Conservation (phyloP, 345 rosid species). For the Gossypium longicalyx region DNA sequence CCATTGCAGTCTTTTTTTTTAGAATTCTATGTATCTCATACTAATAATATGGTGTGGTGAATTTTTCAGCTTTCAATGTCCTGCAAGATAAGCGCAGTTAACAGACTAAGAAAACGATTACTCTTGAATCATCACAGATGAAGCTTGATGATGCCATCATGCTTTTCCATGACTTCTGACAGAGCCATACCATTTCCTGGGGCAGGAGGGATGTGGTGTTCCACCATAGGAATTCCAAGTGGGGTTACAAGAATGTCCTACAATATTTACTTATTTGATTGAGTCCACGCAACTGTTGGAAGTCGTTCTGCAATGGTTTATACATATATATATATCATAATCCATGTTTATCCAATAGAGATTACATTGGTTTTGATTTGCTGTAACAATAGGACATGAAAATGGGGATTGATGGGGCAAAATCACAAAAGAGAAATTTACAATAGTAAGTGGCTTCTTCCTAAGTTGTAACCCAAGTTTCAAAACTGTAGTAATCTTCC, state of each 20-base stretch:
- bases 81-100: constrained; percentile 33
- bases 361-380: neutral
- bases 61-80: constrained; percentile 44
- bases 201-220: neutral
- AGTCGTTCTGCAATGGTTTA: neutral
- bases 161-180: constrained; percentile 69
- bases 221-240: neutral
- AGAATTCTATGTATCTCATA: neutral
- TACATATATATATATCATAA: neutral
- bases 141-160: constrained; percentile 70
- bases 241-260: neutral
- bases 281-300: neutral
- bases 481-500: neutral
- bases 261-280: neutral
- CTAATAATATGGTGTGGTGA: neutral
- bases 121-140: constrained; percentile 49
- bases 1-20: neutral
- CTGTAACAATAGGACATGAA: neutral
- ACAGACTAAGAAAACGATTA: constrained; percentile 31
- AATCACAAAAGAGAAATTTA: neutral
- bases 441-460: too few relatives aligned
- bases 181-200: constrained; percentile 14
- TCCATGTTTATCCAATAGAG: neutral
- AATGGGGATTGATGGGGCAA: neutral
- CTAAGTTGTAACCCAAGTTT: neutral